Evolutionary conservation across 164 flowering plant genomes (phyloP).

Genomic region (Magnolia officinalis): DNA sequence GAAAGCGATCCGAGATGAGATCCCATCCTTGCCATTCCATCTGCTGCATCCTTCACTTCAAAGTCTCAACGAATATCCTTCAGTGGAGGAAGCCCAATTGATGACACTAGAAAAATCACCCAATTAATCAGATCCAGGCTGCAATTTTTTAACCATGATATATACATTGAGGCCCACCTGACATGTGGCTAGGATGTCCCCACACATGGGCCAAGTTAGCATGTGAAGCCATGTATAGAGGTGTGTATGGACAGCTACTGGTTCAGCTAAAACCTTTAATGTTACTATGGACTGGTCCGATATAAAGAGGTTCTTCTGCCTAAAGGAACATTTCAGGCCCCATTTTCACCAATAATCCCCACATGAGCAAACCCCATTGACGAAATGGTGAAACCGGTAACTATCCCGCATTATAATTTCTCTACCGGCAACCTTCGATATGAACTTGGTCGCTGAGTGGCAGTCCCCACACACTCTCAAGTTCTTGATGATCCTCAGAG

Average conservation of each 20-base stretch:
- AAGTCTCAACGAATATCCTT: neutral
- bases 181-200: neutral
- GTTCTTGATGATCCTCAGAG: conserved; percentile 41
- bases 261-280: no score
- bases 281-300: neutral
- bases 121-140: neutral
- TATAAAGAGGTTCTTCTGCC: neutral
- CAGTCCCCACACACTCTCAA: conserved; percentile 42
- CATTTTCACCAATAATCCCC: conserved; percentile 31
- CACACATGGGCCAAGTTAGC: no score
- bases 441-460: conserved; percentile 35
- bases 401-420: conserved; percentile 39
- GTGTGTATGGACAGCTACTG: no score
- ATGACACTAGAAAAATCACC: neutral
- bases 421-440: conserved; percentile 27
- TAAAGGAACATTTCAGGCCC: neutral
- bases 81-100: neutral
- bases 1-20: no score
- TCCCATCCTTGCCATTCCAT: no score
- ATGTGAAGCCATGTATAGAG: no score
- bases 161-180: neutral
- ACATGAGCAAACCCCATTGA: conserved; percentile 31
- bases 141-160: neutral
- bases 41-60: no score
- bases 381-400: conserved; percentile 35